Conservation (phyloP, 495 filamentous ascomycete species). For the Daldinia bambusicola region DNA sequence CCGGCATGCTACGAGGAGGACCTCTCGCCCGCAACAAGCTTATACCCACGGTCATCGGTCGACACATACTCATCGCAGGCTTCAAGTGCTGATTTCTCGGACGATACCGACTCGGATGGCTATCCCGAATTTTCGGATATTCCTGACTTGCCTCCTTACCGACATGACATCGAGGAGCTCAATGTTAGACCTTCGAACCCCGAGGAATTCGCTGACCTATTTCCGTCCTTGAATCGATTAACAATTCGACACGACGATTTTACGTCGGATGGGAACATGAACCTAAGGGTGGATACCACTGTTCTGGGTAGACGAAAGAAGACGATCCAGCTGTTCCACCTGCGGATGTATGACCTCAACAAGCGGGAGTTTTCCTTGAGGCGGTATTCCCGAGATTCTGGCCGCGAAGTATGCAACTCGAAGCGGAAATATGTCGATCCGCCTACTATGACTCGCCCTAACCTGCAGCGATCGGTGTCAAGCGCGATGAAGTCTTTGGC, state of each 20-base stretch:
- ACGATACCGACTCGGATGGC: slow-evolving; percentile 61
- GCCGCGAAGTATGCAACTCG: slow-evolving; percentile 91
- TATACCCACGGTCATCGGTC: slow-evolving; percentile 70
- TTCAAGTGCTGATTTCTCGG: slow-evolving; percentile 71
- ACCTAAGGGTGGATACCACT: slow-evolving; percentile 87
- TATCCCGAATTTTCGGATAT: slow-evolving; percentile 56
- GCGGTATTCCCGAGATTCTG: slow-evolving; percentile 91
- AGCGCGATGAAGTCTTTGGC: slow-evolving; percentile 76
- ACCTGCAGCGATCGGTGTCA: slow-evolving; percentile 76
- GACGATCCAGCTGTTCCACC: slow-evolving; percentile 88
- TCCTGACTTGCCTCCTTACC: slow-evolving; percentile 67
- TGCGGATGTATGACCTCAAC: slow-evolving; percentile 93
- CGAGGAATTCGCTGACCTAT: slow-evolving; percentile 83
- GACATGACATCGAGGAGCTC: slow-evolving; percentile 66
- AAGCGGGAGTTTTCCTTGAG: slow-evolving; percentile 89
- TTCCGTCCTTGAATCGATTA: slow-evolving; percentile 83
- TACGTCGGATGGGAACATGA: slow-evolving; percentile 96
- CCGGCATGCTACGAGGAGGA: slow-evolving; percentile 56
- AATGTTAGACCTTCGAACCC: slow-evolving; percentile 80
- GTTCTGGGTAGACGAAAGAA: slow-evolving; percentile 68
- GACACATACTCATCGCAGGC: slow-evolving; percentile 82
- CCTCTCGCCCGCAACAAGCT: slow-evolving; percentile 57
- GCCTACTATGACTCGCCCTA: slow-evolving; percentile 50
- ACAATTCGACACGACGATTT: slow-evolving; percentile 91
- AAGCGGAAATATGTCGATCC: slow-evolving; percentile 73